A percentile compares a stretch with the other conserved stretches of the same genome.
Conservation (phyloP, 345 rosid species). For the Aquilaria yunnanensis region DNA sequence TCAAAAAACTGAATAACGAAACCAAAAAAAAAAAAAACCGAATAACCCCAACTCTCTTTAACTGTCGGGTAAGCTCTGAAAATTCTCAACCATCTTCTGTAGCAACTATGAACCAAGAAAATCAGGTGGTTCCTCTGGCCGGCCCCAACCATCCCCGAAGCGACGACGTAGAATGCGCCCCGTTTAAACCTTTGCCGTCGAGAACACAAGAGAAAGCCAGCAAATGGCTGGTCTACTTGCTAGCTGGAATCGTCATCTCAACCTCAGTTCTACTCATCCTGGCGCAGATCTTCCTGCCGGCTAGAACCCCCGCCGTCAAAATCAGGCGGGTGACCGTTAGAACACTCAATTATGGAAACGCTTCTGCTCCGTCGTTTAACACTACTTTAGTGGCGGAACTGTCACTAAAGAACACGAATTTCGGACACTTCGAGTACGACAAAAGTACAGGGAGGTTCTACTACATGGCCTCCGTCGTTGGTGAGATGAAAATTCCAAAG, state of each 20-base stretch:
- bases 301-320: slow-evolving; percentile 21
- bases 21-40: too few species aligned
- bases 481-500: slow-evolving; percentile 14
- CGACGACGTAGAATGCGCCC: slow-evolving; percentile 20
- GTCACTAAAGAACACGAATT: slow-evolving; percentile 29
- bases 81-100: too few species aligned
- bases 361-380: slow-evolving; percentile 20
- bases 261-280: slow-evolving; percentile 14
- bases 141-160: slow-evolving; percentile 14
- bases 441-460: slow-evolving; percentile 17
- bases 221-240: slow-evolving; percentile 32
- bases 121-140: slow-evolving; percentile 15
- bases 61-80: too few species aligned
- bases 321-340: slow-evolving; percentile 15
- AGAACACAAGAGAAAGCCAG: slow-evolving; percentile 7
- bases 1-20: too few species aligned
- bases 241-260: slow-evolving; percentile 17
- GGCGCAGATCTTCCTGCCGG: slow-evolving; percentile 18
- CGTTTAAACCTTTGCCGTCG: not conserved
- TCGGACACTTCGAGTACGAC: slow-evolving; percentile 30
- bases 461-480: slow-evolving; percentile 20
- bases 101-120: slow-evolving; percentile 12
- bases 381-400: slow-evolving; percentile 20
- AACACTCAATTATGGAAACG: slow-evolving; percentile 17
- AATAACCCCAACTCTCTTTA: too few species aligned